Evolutionary conservation across 768 basidiomycete species (phyloP), one percentile per base, ranked within the genome.

Genomic region (Auriscalpium microsporum): DNA sequence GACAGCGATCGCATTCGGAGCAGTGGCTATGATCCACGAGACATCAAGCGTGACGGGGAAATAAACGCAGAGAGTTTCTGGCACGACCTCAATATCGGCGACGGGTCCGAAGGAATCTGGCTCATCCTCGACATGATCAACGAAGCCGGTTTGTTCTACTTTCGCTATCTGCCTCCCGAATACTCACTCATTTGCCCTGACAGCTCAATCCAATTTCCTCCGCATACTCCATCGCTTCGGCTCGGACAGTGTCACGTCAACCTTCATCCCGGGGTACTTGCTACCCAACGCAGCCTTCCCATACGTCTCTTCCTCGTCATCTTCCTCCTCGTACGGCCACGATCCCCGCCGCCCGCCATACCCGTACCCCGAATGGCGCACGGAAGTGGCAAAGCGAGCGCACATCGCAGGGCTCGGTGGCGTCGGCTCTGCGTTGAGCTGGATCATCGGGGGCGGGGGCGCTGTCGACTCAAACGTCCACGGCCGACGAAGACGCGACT

Each of bases 361-460:
- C 14, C 63, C 58, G 6, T 66, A 63, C 34, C 65, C 65, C 16
- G 65, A 66, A 48, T 66, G 65, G 65, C 60, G 65, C 19, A 48
- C 61, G 28, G 58, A 58, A 1, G 52, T 64, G 50, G 48, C 55
- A 21, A 55, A 37, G 11, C 55, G 60, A 19, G 65, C 65, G 3
- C 59, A 58, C 8, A 50, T 54, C 44, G 53, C 65, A 7, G 65
- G 65, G 33, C 35, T 63, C 35, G 63, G 63, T 34, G 44, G 52
- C 38, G 28, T 64, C 21, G 56, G 50, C 16, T 50, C 47, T 4
- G 61, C 60, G 11, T 55, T 60, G 63, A 37, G 51, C 10, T 53
- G 47, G 44, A 55, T 53, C 14, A 47, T 64, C 46, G 54, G 50
- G 49, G 58, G 53, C 34, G 53, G 44, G 11, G 21, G 23, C 17